phyloP scores from a whole-genome alignment of 495 filamentous ascomycete genomes.

The Aspergillus cristatus region DNA sequence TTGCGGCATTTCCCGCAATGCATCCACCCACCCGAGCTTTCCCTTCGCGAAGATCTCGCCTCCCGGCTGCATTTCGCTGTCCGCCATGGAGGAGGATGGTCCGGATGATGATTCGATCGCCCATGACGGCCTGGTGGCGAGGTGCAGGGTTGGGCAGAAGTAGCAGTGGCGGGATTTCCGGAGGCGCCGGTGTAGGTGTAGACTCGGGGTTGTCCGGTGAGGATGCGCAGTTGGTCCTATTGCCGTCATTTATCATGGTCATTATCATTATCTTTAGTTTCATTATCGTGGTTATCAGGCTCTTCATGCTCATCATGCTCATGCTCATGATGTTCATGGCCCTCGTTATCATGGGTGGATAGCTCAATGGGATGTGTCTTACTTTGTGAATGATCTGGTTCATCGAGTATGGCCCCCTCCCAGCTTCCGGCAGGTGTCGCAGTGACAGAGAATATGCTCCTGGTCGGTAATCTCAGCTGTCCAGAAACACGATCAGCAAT shows the following conservation, averaged over 20 bases:
- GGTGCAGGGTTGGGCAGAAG: constrained; percentile 45
- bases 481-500: constrained; percentile 42
- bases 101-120: constrained; percentile 38
- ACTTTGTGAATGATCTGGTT: constrained; percentile 41
- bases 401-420: constrained; percentile 37
- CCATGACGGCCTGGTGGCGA: constrained; percentile 38
- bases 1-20: not conserved
- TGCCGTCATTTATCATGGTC: too few relatives aligned
- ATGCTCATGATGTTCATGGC: too few relatives aligned
- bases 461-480: constrained; percentile 31
- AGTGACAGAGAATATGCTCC: constrained; percentile 43
- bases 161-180: constrained; percentile 41
- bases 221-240: constrained; percentile 22
- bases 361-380: too few relatives aligned
- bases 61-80: not conserved
- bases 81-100: constrained; percentile 25
- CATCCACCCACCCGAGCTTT: constrained; percentile 4
- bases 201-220: constrained; percentile 34
- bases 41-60: constrained; percentile 4
- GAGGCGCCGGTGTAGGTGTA: constrained; percentile 45
- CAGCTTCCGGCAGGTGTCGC: constrained; percentile 43
- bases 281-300: too few relatives aligned
- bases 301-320: too few relatives aligned
- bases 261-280: too few relatives aligned
- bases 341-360: too few relatives aligned